These are phyloP conservation scores for Trametes cingulata DNA, from an alignment of 768 basidiomycete genomes.

Conservation along the genomic window DNA sequence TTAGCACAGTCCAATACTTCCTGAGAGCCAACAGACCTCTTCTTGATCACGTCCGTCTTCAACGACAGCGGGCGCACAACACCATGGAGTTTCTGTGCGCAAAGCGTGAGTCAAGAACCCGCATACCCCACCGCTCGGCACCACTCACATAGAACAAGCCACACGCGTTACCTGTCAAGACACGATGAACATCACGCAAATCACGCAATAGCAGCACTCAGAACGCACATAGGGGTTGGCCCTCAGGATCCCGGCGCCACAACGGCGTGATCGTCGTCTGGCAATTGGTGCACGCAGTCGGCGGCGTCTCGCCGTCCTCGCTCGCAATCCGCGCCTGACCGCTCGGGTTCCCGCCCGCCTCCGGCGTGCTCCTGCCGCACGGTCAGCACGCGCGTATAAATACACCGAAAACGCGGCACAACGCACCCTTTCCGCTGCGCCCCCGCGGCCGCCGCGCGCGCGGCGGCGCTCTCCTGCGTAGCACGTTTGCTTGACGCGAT, in stretches of 20 bases:
- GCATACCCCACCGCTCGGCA: not conserved
- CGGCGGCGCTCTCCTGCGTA: conserved; percentile 45
- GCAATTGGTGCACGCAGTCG: conserved; percentile 92
- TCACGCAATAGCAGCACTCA: not conserved
- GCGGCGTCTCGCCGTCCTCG: conserved; percentile 70
- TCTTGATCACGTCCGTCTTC: conserved; percentile 98
- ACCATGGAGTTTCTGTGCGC: conserved; percentile 84
- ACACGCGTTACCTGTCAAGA: conserved; percentile 75
- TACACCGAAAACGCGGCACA: not conserved
- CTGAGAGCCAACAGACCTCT: conserved; percentile 53
- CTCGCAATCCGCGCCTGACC: conserved; percentile 35
- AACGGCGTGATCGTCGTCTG: conserved; percentile 93
- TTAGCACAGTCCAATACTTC: conserved; percentile 7
- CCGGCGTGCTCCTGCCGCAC: conserved; percentile 60
- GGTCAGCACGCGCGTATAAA: conserved; percentile 3
- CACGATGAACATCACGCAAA: conserved; percentile 19
- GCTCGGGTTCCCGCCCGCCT: conserved; percentile 40
- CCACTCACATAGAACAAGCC: conserved; percentile 86
- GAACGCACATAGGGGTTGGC: conserved; percentile 82
- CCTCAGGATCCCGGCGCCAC: conserved; percentile 91
- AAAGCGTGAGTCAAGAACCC: conserved; percentile 2
- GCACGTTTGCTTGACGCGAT: conserved; percentile 66
- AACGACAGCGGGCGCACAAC: conserved; percentile 92
- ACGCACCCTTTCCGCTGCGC: conserved; percentile 50
- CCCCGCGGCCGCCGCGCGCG: conserved; percentile 5